These are phyloP conservation scores for Lunularia cruciata DNA, from an alignment of 225 moss, liverwort and hornwort genomes.

Conservation along the genomic window DNA sequence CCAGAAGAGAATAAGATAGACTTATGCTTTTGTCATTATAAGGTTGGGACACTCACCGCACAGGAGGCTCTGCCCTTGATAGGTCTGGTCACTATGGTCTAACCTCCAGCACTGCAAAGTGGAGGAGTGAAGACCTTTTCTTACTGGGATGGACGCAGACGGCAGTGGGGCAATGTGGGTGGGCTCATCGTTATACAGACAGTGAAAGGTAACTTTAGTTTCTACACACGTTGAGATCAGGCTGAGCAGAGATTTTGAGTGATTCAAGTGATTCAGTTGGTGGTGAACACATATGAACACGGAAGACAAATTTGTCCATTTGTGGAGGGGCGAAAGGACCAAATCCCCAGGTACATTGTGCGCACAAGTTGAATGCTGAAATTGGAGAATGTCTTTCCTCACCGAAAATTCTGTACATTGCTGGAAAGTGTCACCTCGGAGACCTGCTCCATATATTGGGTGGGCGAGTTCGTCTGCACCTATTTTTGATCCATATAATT, in stretches of 20 bases:
- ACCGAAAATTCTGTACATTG: slow-evolving; percentile 28
- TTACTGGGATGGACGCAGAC: neutral
- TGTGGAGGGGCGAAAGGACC: neutral
- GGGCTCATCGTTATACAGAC: too few species aligned
- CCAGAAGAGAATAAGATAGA: too few species aligned
- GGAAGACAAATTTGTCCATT: neutral
- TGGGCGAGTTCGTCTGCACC: slow-evolving; percentile 26
- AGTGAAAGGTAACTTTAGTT: neutral
- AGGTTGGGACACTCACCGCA: too few species aligned
- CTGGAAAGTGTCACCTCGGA: slow-evolving; percentile 29
- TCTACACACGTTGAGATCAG: neutral
- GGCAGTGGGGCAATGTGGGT: neutral
- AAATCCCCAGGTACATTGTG: slow-evolving; percentile 10
- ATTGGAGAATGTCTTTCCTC: slow-evolving; percentile 25
- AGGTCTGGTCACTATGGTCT: neutral
- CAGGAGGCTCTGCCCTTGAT: neutral
- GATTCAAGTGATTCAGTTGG: neutral
- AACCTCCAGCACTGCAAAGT: too few species aligned
- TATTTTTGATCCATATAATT: slow-evolving; percentile 14
- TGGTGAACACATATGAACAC: neutral
- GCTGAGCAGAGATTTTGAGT: neutral
- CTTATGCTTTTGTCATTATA: neutral
- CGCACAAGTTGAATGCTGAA: slow-evolving; percentile 15
- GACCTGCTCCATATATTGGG: slow-evolving; percentile 3
- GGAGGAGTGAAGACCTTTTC: neutral